Conservation (phyloP, 208 protist species). For the Wallacemonas sp. region DNA sequence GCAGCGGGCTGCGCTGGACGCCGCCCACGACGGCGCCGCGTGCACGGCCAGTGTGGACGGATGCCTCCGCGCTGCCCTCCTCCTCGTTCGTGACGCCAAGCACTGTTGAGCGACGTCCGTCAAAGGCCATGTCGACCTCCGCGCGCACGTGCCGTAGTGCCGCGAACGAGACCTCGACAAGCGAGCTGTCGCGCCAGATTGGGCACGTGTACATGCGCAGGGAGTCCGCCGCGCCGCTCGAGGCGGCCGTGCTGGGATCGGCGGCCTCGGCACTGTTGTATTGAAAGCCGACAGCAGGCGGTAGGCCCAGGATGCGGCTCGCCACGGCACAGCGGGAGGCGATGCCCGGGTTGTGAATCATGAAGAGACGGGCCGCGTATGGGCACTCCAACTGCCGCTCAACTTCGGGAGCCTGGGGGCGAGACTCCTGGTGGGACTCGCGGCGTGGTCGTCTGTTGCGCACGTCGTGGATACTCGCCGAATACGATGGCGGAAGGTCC, state of each 20-base stretch:
- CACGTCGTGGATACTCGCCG: too few species aligned
- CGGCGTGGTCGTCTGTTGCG: too few species aligned
- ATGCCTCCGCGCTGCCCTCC: neutral
- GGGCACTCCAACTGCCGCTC: slow-evolving; percentile 42
- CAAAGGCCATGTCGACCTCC: slow-evolving; percentile 24
- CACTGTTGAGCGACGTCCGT: too few species aligned
- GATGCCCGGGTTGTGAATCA: slow-evolving; percentile 15
- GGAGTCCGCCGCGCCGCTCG: neutral
- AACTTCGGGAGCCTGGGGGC: slow-evolving; percentile 6
- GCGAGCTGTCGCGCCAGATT: slow-evolving; percentile 33
- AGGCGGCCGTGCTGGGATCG: slow-evolving; percentile 36
- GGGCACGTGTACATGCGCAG: neutral
- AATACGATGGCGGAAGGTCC: neutral
- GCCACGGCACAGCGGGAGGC: slow-evolving; percentile 18
- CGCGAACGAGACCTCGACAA: slow-evolving; percentile 22
- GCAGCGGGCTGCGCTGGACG: slow-evolving; percentile 1
- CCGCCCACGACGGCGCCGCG: neutral
- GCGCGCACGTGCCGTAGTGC: slow-evolving; percentile 17
- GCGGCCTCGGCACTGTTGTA: slow-evolving; percentile 28
- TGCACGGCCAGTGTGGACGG: neutral
- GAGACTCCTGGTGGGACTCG: too few species aligned
- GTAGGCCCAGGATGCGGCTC: slow-evolving; percentile 23
- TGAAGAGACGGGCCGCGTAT: slow-evolving; percentile 47
- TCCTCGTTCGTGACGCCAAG: too few species aligned
- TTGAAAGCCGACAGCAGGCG: slow-evolving; percentile 20